These are phyloP conservation scores for Spathaspora girioi DNA, from an alignment of 805 yeast species.

Conservation along the genomic window DNA sequence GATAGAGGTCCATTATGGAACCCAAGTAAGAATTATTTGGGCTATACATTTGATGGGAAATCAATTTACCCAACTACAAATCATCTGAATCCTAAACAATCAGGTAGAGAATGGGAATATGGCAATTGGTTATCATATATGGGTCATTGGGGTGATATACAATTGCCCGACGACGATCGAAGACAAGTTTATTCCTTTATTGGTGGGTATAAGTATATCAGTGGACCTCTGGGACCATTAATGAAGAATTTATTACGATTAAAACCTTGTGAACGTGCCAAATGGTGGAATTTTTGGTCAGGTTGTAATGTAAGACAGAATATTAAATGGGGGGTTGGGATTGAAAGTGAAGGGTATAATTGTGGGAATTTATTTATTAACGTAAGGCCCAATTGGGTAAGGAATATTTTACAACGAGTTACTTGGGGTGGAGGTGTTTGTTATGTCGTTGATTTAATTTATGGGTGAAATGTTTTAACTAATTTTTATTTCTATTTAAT, in stretches of 20 bases:
- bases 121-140: conserved; percentile 76
- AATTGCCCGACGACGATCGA: conserved; percentile 61
- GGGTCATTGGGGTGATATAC: conserved; percentile 92
- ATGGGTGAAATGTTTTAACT: conserved; percentile 31
- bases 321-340: conserved; percentile 80
- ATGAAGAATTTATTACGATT: conserved; percentile 67
- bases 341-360: conserved; percentile 80
- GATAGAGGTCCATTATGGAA: conserved; percentile 97
- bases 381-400: conserved; percentile 50
- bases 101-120: conserved; percentile 49
- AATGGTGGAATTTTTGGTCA: conserved; percentile 90
- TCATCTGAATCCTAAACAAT: conserved; percentile 41
- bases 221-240: conserved; percentile 92
- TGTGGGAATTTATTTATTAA: conserved; percentile 66
- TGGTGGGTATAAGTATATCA: conserved; percentile 81
- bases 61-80: conserved; percentile 38
- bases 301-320: conserved; percentile 77
- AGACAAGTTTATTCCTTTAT: conserved; percentile 85
- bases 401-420: conserved; percentile 42
- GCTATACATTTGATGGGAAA: conserved; percentile 72
- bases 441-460: conserved; percentile 46
- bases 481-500: neutral
- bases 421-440: conserved; percentile 67
- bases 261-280: conserved; percentile 75
- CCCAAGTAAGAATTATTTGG: conserved; percentile 76